Conservation (phyloP, 768 basidiomycete genomes). For the Lactifluus piperatus region DNA sequence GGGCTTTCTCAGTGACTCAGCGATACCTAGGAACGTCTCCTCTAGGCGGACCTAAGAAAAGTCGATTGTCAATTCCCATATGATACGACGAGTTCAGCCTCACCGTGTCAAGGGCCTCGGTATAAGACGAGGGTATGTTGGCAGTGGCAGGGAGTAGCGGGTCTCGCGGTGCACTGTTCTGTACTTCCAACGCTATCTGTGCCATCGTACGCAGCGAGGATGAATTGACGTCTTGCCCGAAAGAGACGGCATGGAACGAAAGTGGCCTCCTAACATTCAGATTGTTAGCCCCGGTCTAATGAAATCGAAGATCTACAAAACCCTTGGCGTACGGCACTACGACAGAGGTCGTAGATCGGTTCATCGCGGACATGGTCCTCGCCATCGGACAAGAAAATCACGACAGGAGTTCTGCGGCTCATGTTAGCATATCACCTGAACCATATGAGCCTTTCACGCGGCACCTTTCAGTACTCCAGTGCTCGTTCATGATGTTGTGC, state of each 20-base stretch:
- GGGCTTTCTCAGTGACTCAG: conserved; percentile 49
- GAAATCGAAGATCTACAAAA: conserved; percentile 17
- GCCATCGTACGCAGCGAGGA: conserved; percentile 40
- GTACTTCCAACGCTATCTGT: conserved; percentile 39
- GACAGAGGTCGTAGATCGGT: conserved; percentile 35
- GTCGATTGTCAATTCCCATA: neutral
- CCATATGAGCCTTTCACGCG: neutral
- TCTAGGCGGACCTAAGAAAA: conserved; percentile 40
- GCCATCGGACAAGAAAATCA: conserved; percentile 53
- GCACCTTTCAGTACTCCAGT: conserved; percentile 47
- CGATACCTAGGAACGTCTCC: conserved; percentile 50
- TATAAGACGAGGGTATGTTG: conserved; percentile 30
- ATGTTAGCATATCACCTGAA: conserved; percentile 7
- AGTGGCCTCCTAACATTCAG: conserved; percentile 38
- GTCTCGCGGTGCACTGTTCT: conserved; percentile 37
- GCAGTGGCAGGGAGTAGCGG: conserved; percentile 21
- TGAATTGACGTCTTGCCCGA: conserved; percentile 34
- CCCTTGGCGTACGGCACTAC: conserved; percentile 38
- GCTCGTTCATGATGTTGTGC: conserved; percentile 32
- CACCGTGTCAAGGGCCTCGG: conserved; percentile 30
- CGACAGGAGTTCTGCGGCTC: conserved; percentile 35
- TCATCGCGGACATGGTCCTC: conserved; percentile 35
- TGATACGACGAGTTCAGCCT: neutral
- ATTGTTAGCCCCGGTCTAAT: neutral
- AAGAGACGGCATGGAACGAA: conserved; percentile 52